Evolutionary conservation across 2,329 filamentous ascomycete species (phyloP).

Genomic region (Colletotrichum tropicale): DNA sequence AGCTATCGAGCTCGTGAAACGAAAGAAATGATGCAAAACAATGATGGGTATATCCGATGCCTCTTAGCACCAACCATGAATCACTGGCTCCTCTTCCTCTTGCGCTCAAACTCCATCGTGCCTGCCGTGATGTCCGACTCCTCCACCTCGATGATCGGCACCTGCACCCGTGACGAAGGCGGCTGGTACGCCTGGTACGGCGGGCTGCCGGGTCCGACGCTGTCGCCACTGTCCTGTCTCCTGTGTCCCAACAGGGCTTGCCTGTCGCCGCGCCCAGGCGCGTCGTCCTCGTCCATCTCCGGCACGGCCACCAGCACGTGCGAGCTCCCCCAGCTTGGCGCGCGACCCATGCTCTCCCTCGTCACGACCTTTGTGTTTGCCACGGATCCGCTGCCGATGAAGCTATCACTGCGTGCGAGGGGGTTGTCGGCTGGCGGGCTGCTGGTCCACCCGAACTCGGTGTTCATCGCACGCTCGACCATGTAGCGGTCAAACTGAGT

Average conservation of each 20-base stretch:
- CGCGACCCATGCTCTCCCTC: slow-evolving; percentile 29
- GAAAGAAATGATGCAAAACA: not conserved
- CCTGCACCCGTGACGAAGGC: not conserved
- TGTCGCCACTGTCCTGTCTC: slow-evolving; percentile 6
- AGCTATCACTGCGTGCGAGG: slow-evolving; percentile 27
- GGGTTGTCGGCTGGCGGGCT: not conserved
- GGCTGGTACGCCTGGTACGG: not conserved
- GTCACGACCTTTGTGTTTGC: slow-evolving; percentile 8
- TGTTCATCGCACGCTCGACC: slow-evolving; percentile 34
- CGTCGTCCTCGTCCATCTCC: slow-evolving; percentile 38
- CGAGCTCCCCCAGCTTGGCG: slow-evolving; percentile 40
- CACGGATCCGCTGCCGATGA: slow-evolving; percentile 26
- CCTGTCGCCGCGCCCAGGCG: slow-evolving; percentile 27
- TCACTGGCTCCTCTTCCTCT: slow-evolving; percentile 24
- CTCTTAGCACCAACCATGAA: not conserved
- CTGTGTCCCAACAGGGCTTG: slow-evolving; percentile 30
- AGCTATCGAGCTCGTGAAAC: not conserved
- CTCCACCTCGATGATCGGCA: slow-evolving; percentile 20
- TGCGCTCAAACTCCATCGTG: slow-evolving; percentile 30
- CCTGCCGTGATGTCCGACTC: slow-evolving; percentile 26
- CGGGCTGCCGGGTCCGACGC: not conserved
- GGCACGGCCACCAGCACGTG: slow-evolving; percentile 41
- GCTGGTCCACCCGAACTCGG: slow-evolving; percentile 36
- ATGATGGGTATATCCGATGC: slow-evolving; percentile 13
- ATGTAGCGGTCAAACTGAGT: slow-evolving; percentile 31